Evolutionary conservation across 1,284 basidiomycete genomes (phyloP), one percentile per base, ranked within the genome.

Genomic region (Boletus smithii): DNA sequence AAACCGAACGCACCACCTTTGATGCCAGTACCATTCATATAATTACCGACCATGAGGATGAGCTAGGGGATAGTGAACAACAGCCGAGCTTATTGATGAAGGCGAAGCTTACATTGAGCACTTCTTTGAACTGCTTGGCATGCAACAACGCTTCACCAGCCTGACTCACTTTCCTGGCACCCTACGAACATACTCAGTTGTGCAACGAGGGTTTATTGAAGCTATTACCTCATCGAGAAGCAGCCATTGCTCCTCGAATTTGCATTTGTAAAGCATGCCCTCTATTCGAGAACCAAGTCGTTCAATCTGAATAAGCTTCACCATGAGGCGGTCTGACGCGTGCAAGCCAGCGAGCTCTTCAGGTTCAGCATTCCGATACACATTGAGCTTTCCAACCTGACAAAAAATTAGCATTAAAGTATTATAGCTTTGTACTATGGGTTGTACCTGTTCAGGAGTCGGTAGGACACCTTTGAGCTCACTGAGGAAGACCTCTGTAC

Each of bases 1-100:
- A 99, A 99, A 47, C 95, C 95, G 61, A 93, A 97, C 0, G 97
- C 97, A 23, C 95, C 95, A 52, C 95, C 95, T 66, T 97, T 97
- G 60, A 94, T 82, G 53, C 95, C 94, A 34, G 92, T 91, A 20
- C 94, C 93, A 65, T 99, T 99, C 83, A 99, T 93, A 67, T 93
- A 99, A 68, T 99, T 99, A 52, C 95, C 95, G 62, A 99, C 84
- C 58, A 97, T 80, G 10, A 99, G 80, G 55, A 99, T 95, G 38
- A 97, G 76, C 88, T 93, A 53, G 7, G 40, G 41, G 20, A 50
- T 41, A 7, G 18, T 61, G 24, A 65, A 51, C 42, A 16, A 58
- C 36, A 38, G 33, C 14, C 18, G 34, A 27, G n/a, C 35, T 46
- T 40, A 62, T 29, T 22, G 20, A 39, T n/a, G 8, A 53, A 10